phyloP scores from a whole-genome alignment of 2,329 filamentous ascomycete genomes.

The Aspergillus ochraceus region DNA sequence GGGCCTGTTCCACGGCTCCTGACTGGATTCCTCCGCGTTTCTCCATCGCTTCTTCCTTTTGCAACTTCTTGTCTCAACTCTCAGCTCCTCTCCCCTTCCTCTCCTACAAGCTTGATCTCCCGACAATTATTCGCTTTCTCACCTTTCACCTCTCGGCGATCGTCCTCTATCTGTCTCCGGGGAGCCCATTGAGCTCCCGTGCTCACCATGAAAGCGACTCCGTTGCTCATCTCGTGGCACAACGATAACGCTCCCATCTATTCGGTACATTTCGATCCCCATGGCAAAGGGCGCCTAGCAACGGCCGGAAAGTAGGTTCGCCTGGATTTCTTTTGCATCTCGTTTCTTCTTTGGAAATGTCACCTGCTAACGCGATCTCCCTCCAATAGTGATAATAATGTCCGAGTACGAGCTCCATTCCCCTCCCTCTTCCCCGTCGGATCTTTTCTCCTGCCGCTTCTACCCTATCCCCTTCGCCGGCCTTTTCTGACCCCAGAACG shows the following conservation, averaged over 20 bases:
- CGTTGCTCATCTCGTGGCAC: constrained; percentile 98
- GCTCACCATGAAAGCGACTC: constrained; percentile 83
- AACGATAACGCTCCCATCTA: constrained; percentile 96
- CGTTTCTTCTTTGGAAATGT: constrained; percentile 4
- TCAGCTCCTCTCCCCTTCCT: constrained; percentile 1
- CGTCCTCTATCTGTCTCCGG: constrained; percentile 10
- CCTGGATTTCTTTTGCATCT: not conserved
- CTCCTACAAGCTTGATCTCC: not conserved
- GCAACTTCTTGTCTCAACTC: not conserved
- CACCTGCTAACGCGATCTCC: constrained; percentile 12
- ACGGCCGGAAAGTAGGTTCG: constrained; percentile 73
- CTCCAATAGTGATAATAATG: constrained; percentile 73
- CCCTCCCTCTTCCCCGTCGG: constrained; percentile 17
- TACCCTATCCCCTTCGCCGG: constrained; percentile 3
- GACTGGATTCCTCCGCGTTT: constrained; percentile 4
- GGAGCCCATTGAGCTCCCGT: constrained; percentile 29
- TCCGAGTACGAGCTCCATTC: constrained; percentile 64
- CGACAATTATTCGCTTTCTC: not conserved
- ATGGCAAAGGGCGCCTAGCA: constrained; percentile 86
- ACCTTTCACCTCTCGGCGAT: not conserved
- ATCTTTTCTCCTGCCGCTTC: constrained; percentile 8
- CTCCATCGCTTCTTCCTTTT: not conserved
- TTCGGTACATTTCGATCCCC: constrained; percentile 92
- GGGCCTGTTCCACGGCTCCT: not conserved
- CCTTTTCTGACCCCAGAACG: constrained; percentile 38